Conservation (phyloP, 768 basidiomycete species). For the Pisolithus orientalis region DNA sequence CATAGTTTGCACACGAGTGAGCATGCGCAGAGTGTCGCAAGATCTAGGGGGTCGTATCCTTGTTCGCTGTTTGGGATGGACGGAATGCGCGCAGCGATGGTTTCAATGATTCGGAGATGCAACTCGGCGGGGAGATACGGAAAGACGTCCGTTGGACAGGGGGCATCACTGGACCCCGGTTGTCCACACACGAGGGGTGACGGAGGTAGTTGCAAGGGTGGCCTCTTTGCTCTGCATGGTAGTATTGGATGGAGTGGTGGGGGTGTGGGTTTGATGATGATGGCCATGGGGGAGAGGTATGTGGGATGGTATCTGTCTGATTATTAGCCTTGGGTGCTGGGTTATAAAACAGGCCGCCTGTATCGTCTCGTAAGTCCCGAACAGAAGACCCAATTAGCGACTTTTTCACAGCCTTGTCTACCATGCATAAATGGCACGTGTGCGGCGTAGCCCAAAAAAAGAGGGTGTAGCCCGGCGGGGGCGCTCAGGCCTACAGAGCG, state of each 20-base stretch:
- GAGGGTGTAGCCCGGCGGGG: no score
- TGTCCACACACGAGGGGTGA: not conserved
- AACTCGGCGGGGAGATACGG: slow-evolving; percentile 24
- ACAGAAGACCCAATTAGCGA: no score
- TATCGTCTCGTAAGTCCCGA: no score
- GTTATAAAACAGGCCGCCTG: not conserved
- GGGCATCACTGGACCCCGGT: not conserved
- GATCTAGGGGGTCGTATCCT: slow-evolving; percentile 11
- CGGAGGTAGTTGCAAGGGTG: not conserved
- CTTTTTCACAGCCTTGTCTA: no score
- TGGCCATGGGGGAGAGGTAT: not conserved
- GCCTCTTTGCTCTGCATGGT: not conserved
- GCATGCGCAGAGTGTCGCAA: slow-evolving; percentile 17
- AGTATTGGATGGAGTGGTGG: not conserved
- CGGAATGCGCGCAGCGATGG: slow-evolving; percentile 14
- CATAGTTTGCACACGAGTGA: slow-evolving; percentile 27
- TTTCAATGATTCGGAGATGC: slow-evolving; percentile 25
- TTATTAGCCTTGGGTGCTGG: not conserved
- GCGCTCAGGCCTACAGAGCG: no score
- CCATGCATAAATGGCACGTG: no score
- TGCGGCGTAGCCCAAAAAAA: no score
- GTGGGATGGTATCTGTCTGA: not conserved
- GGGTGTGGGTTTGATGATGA: not conserved
- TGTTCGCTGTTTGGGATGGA: slow-evolving; percentile 5
- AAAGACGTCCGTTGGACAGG: not conserved